Percentiles rank a stretch among this genome's conserved stretches.
Evolutionary conservation across 2,329 filamentous ascomycete genomes (phyloP).

Genomic region (Talaromyces funiculosus): DNA sequence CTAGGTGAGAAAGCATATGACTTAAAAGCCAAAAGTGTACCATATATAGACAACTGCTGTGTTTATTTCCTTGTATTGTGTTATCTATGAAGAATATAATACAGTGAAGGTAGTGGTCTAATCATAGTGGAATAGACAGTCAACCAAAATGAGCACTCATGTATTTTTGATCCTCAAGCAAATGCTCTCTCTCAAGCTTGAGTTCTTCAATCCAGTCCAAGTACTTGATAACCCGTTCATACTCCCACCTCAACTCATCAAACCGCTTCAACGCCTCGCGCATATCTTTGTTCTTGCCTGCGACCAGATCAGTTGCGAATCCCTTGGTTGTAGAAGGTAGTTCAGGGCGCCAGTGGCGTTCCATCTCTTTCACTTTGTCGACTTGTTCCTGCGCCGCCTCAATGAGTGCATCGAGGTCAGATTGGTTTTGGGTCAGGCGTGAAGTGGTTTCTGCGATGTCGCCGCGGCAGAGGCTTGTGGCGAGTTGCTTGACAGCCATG

Average conservation of each 20-base stretch:
- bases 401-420: neutral
- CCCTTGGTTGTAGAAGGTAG: neutral
- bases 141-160: slow-evolving; percentile 2
- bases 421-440: neutral
- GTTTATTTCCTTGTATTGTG: neutral
- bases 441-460: slow-evolving; percentile 1
- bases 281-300: neutral
- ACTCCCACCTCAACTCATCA: slow-evolving; percentile 6
- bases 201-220: slow-evolving; percentile 1
- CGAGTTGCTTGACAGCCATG: neutral
- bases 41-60: neutral
- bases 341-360: neutral
- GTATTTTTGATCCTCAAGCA: slow-evolving; percentile 7
- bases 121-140: neutral
- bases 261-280: neutral
- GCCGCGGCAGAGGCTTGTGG: slow-evolving; percentile 4
- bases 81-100: neutral
- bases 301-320: neutral
- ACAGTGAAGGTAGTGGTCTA: neutral
- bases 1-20: neutral
- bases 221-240: neutral
- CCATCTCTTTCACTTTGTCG: slow-evolving; percentile 4
- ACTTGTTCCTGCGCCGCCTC: slow-evolving; percentile 3
- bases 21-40: neutral
- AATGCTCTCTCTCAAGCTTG: neutral